A percentile compares a stretch with the other conserved stretches of the same genome.
These are phyloP conservation scores for Larix kaempferi DNA, from an alignment of 75 land plant species.

Conservation along the genomic window DNA sequence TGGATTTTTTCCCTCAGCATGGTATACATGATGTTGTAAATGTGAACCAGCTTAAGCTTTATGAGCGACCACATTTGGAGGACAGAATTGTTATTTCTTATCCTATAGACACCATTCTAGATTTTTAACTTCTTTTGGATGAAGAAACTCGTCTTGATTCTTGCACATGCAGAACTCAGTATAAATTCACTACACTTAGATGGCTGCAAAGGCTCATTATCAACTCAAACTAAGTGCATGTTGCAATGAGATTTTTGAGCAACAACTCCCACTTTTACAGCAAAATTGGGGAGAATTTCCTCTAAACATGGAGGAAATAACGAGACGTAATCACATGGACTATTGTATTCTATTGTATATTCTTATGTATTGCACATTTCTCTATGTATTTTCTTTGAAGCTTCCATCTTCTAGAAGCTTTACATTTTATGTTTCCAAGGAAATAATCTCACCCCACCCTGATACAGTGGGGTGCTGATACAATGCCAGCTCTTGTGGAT, in stretches of 20 bases:
- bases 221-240: neutral
- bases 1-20: neutral
- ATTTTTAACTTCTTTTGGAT: neutral
- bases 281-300: too few species aligned
- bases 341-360: neutral
- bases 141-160: neutral
- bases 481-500: too few species aligned
- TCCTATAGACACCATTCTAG: neutral
- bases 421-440: neutral
- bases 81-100: neutral
- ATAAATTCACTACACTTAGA: neutral
- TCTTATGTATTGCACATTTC: neutral
- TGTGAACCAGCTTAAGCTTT: neutral
- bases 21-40: neutral
- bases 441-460: too few species aligned
- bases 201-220: neutral
- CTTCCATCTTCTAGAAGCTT: neutral
- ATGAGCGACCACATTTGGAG: neutral
- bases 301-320: neutral
- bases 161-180: neutral
- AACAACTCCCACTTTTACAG: neutral
- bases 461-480: too few species aligned
- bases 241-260: neutral
- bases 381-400: neutral
- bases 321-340: neutral